Base-by-base conservation (phyloP, 257 asterid species). In the Handroanthus guayacan region DNA sequence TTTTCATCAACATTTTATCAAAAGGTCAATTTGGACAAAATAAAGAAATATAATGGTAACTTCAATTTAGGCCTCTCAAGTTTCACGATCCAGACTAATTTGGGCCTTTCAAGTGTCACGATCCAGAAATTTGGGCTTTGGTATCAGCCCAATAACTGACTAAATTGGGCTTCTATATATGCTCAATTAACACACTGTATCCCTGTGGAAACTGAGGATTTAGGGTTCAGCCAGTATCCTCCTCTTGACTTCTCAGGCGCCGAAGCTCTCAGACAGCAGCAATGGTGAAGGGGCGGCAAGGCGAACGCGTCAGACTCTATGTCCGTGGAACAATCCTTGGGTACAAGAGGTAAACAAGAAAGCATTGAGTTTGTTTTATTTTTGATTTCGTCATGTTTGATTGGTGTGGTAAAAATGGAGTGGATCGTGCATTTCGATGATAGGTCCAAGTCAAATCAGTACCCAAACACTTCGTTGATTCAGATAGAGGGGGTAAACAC, bases 401-500 rank as follows among this genome's bases (percentile, higher is more conserved):
- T 18, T 52, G 25, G 36, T 36, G 9, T 25, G 36, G 51, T 55
- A 6, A 4, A 37, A 16, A 47, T 14, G 20, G 51, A 14, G 1
- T 62, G 25, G 25, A 41, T 50, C 67, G 52, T 52, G 67, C 4
- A 4, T 37, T 18, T 62, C 41, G 57, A 44, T 78, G 67, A 37
- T 71, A 89, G 94, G 84, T 90, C 98, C 51, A 94, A 94, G 84
- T 94, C 98, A 75, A 94, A 94, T 75, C 98, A 94, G 93, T 94
- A 94, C 14, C 98, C 98, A 7, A 94, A 86, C 87, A 92, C 96
- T 44, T 92, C 98, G 38, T 51, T 92, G 95, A 67, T 94, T 4
- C 98, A 94, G 87, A 86, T 94, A 3, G 97, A 90, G 50, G 97
- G 98, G 14, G 97, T 94, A 63, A 94, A 94, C 87, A 94, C 97